Evolutionary conservation across 164 flowering plant genomes (phyloP).

Genomic region (Aristolochia contorta): DNA sequence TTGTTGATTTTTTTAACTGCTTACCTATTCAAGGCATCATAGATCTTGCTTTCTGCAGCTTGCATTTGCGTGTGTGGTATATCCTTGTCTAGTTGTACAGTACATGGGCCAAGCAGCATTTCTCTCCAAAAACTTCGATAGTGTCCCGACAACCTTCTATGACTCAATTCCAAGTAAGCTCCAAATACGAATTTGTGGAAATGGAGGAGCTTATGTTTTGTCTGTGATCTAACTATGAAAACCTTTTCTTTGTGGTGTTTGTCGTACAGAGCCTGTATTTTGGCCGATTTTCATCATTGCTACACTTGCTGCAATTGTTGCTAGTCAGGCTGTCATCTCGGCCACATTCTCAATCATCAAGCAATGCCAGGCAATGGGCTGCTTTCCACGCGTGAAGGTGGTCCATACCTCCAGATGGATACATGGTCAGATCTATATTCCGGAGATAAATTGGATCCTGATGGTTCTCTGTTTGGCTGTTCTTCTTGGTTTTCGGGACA

Average conservation of each 20-base stretch:
- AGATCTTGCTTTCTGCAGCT: constrained; percentile 22
- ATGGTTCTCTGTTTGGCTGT: constrained; percentile 49
- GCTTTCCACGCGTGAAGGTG: constrained; percentile 71
- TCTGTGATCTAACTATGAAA: background rate
- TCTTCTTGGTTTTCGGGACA: constrained; percentile 44
- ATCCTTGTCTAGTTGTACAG: constrained; percentile 63
- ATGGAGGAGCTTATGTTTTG: background rate
- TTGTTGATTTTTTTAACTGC: background rate
- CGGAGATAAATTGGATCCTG: constrained; percentile 72
- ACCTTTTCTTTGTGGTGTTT: background rate
- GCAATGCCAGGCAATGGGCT: constrained; percentile 62
- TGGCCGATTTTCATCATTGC: constrained; percentile 57
- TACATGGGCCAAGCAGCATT: constrained; percentile 88
- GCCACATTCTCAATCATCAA: constrained; percentile 52
- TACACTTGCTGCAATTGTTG: constrained; percentile 52
- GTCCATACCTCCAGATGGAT: constrained; percentile 50
- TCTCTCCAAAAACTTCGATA: constrained; percentile 48
- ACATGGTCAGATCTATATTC: constrained; percentile 53
- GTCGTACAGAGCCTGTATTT: constrained; percentile 27
- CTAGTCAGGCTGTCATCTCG: constrained; percentile 58
- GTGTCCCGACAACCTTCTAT: constrained; percentile 35
- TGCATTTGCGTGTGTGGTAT: constrained; percentile 40
- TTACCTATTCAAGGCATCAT: background rate
- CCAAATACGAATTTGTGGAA: background rate
- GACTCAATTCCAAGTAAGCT: constrained; percentile 58